Evolutionary conservation across 441 rosid genomes (phyloP).

Genomic region (Codiaeum variegatum): DNA sequence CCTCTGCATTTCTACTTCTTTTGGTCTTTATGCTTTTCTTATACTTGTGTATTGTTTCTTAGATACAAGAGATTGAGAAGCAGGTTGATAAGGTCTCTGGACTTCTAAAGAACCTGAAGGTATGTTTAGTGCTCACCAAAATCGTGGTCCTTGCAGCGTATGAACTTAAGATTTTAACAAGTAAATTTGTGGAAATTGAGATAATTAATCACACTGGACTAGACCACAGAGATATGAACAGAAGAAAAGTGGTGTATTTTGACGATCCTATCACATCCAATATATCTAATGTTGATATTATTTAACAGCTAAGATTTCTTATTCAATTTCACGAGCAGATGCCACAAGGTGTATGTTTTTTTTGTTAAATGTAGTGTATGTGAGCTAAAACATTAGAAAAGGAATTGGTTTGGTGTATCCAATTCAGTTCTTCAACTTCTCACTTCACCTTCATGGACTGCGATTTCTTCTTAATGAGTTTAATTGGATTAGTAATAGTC

Average conservation of each 20-base stretch:
- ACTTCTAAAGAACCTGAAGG: slow-evolving; percentile 62
- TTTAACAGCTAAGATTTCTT: background rate
- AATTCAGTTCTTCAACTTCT: background rate
- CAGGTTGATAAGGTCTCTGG: slow-evolving; percentile 49
- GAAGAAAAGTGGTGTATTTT: background rate
- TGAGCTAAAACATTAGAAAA: background rate
- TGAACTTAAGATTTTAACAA: background rate
- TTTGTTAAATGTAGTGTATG: background rate
- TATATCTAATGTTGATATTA: background rate
- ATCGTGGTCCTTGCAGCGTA: slow-evolving; percentile 5
- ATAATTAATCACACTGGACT: background rate
- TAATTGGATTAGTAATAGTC: background rate
- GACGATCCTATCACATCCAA: background rate
- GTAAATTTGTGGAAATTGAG: background rate
- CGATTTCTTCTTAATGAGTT: background rate
- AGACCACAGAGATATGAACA: background rate
- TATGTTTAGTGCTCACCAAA: slow-evolving; percentile 21
- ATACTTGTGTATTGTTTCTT: slow-evolving; percentile 15
- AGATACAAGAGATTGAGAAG: slow-evolving; percentile 67
- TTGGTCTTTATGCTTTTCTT: slow-evolving; percentile 16
- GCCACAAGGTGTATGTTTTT: background rate
- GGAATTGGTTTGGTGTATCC: background rate
- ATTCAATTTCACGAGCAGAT: slow-evolving; percentile 1
- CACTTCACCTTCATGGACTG: background rate
- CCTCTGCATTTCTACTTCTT: background rate